Base-by-base conservation (phyloP, 495 filamentous ascomycete species). In the Pseudevernia furfuracea region DNA sequence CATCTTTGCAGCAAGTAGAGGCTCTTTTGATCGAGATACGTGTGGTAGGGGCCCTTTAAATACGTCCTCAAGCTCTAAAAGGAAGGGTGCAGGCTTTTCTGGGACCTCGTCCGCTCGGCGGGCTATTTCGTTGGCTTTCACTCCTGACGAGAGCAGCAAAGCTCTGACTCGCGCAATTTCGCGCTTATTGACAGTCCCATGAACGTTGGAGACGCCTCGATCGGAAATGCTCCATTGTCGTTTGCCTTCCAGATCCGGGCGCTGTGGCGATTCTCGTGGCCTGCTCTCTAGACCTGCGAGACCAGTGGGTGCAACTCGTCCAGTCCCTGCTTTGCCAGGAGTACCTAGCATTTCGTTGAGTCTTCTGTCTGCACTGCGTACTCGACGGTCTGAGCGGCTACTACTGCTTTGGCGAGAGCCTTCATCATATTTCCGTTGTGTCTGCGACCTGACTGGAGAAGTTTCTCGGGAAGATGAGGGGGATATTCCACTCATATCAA, bases 81-180 rank as follows among this genome's bases (percentile, higher is more conserved):
- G 49, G 69, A 84, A 77, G 36, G 73, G 71, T 19, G 73, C 73
- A 63, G 77, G 75, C 68, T 79, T 67, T 49, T 72, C 65, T 58
- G 78, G 74, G 53, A 75, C 55, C 38, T 78, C 79, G 46, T 86
- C 76, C 23, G 87, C 85, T 56, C 87, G 81, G 15, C 85, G 82
- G 46, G 80, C 78, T 63, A 96, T 88, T 69, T 91, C 89, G 65
- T 85, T 83, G 1, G 92, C 92, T 74, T 93, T 93, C 72, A 96
- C 85, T 53, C 91, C 92, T 0, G 90, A 88, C 64, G 87, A 89
- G 39, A 96, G 78, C 36, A 96, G 82, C 1, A 95, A 79, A 3
- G 91, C 82, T 61, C 83, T 79, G 4, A 89, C 81, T 48, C 90
- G 85, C 59, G 88, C 89, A 25, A 94, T 81, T 68, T 96, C 91